Percentiles rank a stretch among this genome's conserved stretches.
Evolutionary conservation across 805 yeast species (phyloP).

Genomic region (Yarrowia sp.): DNA sequence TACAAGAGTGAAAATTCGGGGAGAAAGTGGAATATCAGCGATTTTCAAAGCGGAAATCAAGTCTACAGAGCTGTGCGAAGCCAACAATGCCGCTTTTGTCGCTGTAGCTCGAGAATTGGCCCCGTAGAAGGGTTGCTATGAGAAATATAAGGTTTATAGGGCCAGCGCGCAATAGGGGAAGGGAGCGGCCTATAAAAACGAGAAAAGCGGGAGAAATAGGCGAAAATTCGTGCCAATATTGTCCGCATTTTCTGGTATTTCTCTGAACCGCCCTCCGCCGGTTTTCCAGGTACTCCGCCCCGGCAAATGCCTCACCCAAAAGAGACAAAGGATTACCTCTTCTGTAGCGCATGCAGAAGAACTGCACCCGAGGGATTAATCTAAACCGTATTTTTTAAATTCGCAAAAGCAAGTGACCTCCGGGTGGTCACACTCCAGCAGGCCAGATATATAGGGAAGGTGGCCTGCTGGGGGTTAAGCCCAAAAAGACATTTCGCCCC

Average conservation of each 20-base stretch:
- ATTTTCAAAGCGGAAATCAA: too few relatives aligned
- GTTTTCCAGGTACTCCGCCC: too few relatives aligned
- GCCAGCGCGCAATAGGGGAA: too few relatives aligned
- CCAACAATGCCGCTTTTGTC: not conserved
- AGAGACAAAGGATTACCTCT: not conserved
- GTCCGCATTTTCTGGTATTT: not conserved
- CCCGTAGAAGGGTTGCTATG: not conserved
- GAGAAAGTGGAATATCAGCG: too few relatives aligned
- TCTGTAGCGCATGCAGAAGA: not conserved
- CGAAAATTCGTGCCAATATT: not conserved
- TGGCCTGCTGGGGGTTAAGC: not conserved
- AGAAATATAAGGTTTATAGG: not conserved
- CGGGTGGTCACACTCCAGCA: not conserved
- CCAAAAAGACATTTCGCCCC: not conserved
- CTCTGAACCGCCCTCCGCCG: not conserved
- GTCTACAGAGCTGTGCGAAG: too few relatives aligned
- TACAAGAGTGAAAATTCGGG: too few relatives aligned
- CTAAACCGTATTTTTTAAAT: not conserved
- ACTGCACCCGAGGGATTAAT: conserved; percentile 8
- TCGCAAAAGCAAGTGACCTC: not conserved
- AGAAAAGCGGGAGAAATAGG: not conserved
- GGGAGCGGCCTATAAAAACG: not conserved
- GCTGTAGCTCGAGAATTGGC: not conserved
- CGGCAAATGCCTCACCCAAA: not conserved
- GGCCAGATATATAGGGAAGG: not conserved